phyloP scores from a whole-genome alignment of 2,329 filamentous ascomycete genomes.

The Mycosphaerella sp. region DNA sequence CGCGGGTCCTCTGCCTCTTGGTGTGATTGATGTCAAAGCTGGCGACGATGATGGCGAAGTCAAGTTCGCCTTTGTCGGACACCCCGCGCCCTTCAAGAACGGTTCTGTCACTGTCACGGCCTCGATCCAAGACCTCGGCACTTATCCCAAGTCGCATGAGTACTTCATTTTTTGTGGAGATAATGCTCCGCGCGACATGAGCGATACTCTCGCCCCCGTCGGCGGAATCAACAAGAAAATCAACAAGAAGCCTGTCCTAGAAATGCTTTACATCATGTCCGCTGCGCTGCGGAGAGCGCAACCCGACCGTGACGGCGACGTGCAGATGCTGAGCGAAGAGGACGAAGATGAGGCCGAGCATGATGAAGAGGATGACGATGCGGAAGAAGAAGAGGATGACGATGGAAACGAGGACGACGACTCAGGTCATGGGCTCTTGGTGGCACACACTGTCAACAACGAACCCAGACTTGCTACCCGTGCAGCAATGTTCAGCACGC shows the following conservation, averaged over 20 bases:
- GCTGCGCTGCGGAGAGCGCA: slow-evolving; percentile 31
- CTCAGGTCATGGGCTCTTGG: slow-evolving; percentile 13
- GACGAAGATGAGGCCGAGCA: slow-evolving; percentile 16
- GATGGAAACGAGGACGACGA: slow-evolving; percentile 35
- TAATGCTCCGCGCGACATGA: slow-evolving; percentile 39
- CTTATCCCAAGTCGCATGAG: slow-evolving; percentile 54
- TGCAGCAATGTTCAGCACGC: too few relatives aligned
- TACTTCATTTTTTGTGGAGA: slow-evolving; percentile 53
- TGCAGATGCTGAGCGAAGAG: slow-evolving; percentile 33
- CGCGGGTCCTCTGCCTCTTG: slow-evolving; percentile 35
- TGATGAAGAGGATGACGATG: slow-evolving; percentile 33
- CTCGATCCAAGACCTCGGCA: slow-evolving; percentile 46
- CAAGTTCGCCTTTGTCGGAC: slow-evolving; percentile 50
- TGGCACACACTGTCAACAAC: too few relatives aligned
- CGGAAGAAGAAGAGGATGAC: slow-evolving; percentile 27
- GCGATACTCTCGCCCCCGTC: slow-evolving; percentile 40
- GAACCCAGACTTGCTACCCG: too few relatives aligned
- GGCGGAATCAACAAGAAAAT: slow-evolving; percentile 43
- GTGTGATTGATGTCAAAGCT: slow-evolving; percentile 50
- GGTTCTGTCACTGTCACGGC: slow-evolving; percentile 37
- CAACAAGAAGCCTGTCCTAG: slow-evolving; percentile 42
- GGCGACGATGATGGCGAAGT: slow-evolving; percentile 69
- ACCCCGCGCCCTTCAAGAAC: slow-evolving; percentile 8
- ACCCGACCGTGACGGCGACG: slow-evolving; percentile 38
- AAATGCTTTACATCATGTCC: slow-evolving; percentile 46